Conservation (phyloP, 129 eudicot species). For the Sambucus nigra region DNA sequence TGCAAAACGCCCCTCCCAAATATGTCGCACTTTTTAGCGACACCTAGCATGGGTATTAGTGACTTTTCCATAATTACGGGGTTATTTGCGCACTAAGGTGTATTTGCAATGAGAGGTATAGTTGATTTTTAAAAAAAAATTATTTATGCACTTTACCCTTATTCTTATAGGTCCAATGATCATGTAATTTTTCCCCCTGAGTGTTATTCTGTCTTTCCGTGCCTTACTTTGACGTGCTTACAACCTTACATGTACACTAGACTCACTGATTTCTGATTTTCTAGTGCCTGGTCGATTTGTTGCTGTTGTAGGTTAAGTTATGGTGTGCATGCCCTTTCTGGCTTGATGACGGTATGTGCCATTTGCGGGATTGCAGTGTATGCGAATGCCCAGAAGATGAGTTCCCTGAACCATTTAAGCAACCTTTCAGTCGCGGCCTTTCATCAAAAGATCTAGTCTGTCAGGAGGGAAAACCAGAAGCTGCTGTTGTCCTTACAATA, state of each 20-base stretch:
- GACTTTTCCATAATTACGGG: no score
- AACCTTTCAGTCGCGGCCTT: slow-evolving; percentile 19
- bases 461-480: slow-evolving; percentile 39
- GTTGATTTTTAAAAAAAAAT: no score
- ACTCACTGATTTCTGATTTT: background rate
- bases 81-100: no score
- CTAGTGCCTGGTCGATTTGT: background rate
- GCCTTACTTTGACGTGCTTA: background rate
- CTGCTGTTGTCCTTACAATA: slow-evolving; percentile 40
- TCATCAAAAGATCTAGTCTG: slow-evolving; percentile 30
- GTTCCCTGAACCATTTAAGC: slow-evolving; percentile 32
- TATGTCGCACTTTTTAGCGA: no score
- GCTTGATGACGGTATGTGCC: slow-evolving; percentile 53
- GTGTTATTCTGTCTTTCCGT: background rate
- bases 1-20: no score
- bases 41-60: no score
- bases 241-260: background rate
- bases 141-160: no score
- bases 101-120: no score
- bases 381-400: slow-evolving; percentile 49
- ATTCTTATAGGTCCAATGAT: no score
- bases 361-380: slow-evolving; percentile 43
- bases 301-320: slow-evolving; percentile 25
- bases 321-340: slow-evolving; percentile 61
- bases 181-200: background rate